Conservation (phyloP, 768 basidiomycete species). For the Hydnomerulius pinastri region DNA sequence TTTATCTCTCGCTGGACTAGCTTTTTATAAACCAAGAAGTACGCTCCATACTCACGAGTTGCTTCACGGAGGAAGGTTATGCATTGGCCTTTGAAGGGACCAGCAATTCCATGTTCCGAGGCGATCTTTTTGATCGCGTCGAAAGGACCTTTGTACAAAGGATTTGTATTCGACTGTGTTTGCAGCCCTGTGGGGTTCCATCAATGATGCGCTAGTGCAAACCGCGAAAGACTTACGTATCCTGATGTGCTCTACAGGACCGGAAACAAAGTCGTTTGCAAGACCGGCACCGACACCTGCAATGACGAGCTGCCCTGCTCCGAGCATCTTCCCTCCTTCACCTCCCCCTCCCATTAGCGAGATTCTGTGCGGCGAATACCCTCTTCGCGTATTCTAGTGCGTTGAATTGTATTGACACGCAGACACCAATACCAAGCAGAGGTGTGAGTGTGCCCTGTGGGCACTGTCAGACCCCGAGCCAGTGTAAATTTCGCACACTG, state of each 20-base stretch:
- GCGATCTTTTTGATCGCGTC: constrained; percentile 89
- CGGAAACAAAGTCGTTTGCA: constrained; percentile 90
- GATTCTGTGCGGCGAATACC: constrained; percentile 66
- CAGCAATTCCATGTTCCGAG: constrained; percentile 70
- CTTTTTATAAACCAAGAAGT: constrained; percentile 93
- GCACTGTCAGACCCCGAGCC: constrained; percentile 8
- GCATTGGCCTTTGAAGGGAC: constrained; percentile 91
- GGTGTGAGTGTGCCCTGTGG: constrained; percentile 88
- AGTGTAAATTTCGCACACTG: background rate
- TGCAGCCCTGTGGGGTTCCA: constrained; percentile 66
- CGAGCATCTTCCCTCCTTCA: constrained; percentile 60
- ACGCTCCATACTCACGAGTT: constrained; percentile 78
- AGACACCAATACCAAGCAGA: constrained; percentile 87
- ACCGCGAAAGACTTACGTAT: constrained; percentile 43
- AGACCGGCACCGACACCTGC: constrained; percentile 87
- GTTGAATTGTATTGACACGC: constrained; percentile 96
- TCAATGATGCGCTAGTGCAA: background rate
- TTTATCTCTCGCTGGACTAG: constrained; percentile 85
- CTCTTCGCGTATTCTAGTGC: constrained; percentile 87
- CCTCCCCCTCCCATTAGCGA: constrained; percentile 61
- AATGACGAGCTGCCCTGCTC: constrained; percentile 63
- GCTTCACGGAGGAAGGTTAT: constrained; percentile 87
- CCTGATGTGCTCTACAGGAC: constrained; percentile 96
- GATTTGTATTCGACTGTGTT: constrained; percentile 82
- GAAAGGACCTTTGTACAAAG: constrained; percentile 77